phyloP scores from a whole-genome alignment of 2,329 filamentous ascomycete genomes.

The Calonectria hawksworthii region DNA sequence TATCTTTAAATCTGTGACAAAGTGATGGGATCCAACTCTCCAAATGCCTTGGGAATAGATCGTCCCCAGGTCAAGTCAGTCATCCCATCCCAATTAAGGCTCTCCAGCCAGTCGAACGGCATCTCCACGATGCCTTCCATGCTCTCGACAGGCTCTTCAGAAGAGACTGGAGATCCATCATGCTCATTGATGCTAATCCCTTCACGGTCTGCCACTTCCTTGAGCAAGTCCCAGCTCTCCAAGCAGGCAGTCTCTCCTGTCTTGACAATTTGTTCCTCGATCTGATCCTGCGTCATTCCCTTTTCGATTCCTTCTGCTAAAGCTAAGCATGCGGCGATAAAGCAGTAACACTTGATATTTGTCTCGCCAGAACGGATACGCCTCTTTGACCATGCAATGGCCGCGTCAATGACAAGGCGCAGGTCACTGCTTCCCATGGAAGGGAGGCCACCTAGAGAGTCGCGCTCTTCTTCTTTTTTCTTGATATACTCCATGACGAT shows the following conservation, averaged over 20 bases:
- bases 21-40: slow-evolving; percentile 9
- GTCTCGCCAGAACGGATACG: slow-evolving; percentile 59
- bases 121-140: slow-evolving; percentile 45
- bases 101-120: slow-evolving; percentile 44
- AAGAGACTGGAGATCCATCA: slow-evolving; percentile 24
- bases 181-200: slow-evolving; percentile 29
- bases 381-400: slow-evolving; percentile 49
- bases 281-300: slow-evolving; percentile 46
- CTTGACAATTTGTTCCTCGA: slow-evolving; percentile 49
- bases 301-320: slow-evolving; percentile 53
- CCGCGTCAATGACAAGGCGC: slow-evolving; percentile 46
- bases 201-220: slow-evolving; percentile 49
- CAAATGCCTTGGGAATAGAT: slow-evolving; percentile 7
- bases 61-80: slow-evolving; percentile 35
- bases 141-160: slow-evolving; percentile 14
- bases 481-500: slow-evolving; percentile 62
- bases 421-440: slow-evolving; percentile 51
- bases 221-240: slow-evolving; percentile 50
- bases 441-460: slow-evolving; percentile 46
- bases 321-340: slow-evolving; percentile 48
- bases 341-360: slow-evolving; percentile 58
- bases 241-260: slow-evolving; percentile 40
- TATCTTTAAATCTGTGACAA: slow-evolving; percentile 12
- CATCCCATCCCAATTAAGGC: slow-evolving; percentile 42
- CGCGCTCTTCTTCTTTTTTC: slow-evolving; percentile 58